Conservation (phyloP, 345 rosid species). For the Angophora floribunda region DNA sequence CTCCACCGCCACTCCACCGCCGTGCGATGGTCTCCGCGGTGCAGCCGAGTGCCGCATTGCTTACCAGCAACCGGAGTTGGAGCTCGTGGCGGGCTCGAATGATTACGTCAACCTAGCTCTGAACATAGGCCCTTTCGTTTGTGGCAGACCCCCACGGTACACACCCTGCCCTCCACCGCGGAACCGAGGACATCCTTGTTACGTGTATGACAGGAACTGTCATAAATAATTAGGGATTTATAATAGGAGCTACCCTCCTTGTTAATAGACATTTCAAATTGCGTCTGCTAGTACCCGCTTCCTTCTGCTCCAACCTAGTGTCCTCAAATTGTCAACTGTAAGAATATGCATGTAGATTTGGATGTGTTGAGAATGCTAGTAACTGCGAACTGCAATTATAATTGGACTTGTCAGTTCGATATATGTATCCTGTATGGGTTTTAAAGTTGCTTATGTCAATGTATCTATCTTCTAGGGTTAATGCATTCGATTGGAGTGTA, state of each 20-base stretch:
- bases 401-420: background rate
- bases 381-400: background rate
- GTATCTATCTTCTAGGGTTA: background rate
- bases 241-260: fast-evolving
- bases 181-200: no score
- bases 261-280: background rate
- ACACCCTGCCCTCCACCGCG: no score
- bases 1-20: background rate
- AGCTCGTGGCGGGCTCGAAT: background rate
- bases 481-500: fast-evolving
- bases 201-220: no score
- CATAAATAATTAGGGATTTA: no score
- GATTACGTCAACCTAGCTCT: no score
- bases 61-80: background rate
- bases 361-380: background rate
- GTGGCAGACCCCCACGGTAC: no score
- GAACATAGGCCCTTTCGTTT: background rate
- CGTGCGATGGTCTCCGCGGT: background rate
- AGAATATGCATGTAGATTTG: background rate
- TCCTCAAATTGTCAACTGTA: background rate
- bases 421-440: no score
- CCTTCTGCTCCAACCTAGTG: background rate
- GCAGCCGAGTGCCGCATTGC: background rate
- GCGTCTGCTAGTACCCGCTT: background rate
- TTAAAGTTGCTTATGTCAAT: background rate